Percentiles rank a stretch among this genome's conserved stretches.
Conservation (phyloP, 2,329 filamentous ascomycete species). For the Microcera coccophila region DNA sequence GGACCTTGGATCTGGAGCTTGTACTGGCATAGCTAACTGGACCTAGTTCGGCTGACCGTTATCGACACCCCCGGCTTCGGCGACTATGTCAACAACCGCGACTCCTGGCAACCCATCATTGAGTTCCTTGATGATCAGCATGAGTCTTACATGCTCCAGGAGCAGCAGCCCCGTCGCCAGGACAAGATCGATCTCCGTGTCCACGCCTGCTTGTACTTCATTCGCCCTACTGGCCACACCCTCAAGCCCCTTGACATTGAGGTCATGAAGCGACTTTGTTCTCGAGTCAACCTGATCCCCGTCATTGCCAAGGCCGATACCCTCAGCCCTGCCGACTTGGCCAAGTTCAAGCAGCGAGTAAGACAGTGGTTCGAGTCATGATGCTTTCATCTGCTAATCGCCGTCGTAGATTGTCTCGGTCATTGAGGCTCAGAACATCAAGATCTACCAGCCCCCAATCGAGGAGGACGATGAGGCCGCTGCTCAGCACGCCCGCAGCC, state of each 20-base stretch:
- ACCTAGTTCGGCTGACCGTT: conserved; percentile 86
- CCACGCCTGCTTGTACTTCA: conserved; percentile 98
- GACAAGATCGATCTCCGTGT: conserved; percentile 99
- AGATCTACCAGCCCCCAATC: conserved; percentile 96
- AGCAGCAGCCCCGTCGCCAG: conserved; percentile 95
- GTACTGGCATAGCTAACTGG: conserved; percentile 21
- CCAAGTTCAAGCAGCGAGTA: conserved; percentile 93
- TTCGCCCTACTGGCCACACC: conserved; percentile 95
- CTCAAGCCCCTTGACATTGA: conserved; percentile 98
- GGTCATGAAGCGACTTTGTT: conserved; percentile 99
- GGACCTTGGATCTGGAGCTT: conserved; percentile 7
- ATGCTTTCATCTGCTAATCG: conserved; percentile 2
- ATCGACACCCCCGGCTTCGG: conserved; percentile 99
- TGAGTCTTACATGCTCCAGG: conserved; percentile 99
- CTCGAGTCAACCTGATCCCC: conserved; percentile 95
- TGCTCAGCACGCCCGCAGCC: conserved; percentile 85
- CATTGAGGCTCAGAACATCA: conserved; percentile 97
- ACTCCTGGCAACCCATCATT: conserved; percentile 99
- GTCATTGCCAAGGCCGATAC: conserved; percentile 99
- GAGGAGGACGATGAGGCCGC: conserved; percentile 98
- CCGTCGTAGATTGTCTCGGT: conserved; percentile 75
- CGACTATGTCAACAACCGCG: conserved; percentile 99
- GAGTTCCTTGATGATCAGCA: conserved; percentile 99
- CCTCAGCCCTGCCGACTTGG: conserved; percentile 84
- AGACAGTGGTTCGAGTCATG: conserved; percentile 29